phyloP scores from a whole-genome alignment of 2,329 filamentous ascomycete genomes.

The Pestalotiopsis sp. region DNA sequence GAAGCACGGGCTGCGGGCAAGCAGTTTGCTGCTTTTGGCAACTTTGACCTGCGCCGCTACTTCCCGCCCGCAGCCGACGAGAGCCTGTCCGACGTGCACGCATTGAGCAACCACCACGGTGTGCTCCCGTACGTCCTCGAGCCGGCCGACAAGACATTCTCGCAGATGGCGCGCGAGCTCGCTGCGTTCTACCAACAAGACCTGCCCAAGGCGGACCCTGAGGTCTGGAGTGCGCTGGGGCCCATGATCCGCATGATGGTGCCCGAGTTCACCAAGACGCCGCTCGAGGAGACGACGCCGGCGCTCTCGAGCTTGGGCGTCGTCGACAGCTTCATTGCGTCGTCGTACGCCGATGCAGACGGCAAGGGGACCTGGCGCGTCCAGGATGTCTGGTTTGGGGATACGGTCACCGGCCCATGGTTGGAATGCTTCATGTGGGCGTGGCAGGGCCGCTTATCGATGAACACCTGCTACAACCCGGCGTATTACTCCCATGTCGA shows the following conservation, averaged over 20 bases:
- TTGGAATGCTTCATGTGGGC: slow-evolving; percentile 17
- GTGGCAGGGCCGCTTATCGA: slow-evolving; percentile 12
- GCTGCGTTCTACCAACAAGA: slow-evolving; percentile 12
- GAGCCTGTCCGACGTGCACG: background rate
- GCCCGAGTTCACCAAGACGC: slow-evolving; percentile 13
- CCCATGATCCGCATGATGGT: slow-evolving; percentile 15
- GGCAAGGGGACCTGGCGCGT: slow-evolving; percentile 11
- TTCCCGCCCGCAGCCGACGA: slow-evolving; percentile 7
- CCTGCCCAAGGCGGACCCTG: slow-evolving; percentile 11
- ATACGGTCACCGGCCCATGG: slow-evolving; percentile 15
- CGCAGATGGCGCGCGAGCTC: slow-evolving; percentile 12
- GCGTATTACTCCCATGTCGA: slow-evolving; percentile 13
- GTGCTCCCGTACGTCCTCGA: slow-evolving; percentile 13
- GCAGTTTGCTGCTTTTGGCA: slow-evolving; percentile 15
- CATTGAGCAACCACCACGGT: slow-evolving; percentile 15
- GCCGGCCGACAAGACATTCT: slow-evolving; percentile 11
- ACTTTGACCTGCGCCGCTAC: slow-evolving; percentile 16
- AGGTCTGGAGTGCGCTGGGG: slow-evolving; percentile 15
- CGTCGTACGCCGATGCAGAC: slow-evolving; percentile 10
- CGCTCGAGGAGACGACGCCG: slow-evolving; percentile 15
- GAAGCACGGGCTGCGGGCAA: background rate
- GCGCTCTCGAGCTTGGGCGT: slow-evolving; percentile 15
- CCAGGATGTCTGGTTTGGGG: slow-evolving; percentile 12
- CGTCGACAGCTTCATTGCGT: slow-evolving; percentile 12
- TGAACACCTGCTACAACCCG: slow-evolving; percentile 15